These are phyloP conservation scores for Byssochlamys sp. DNA, from an alignment of 2,329 filamentous ascomycete genomes.

Conservation along the genomic window DNA sequence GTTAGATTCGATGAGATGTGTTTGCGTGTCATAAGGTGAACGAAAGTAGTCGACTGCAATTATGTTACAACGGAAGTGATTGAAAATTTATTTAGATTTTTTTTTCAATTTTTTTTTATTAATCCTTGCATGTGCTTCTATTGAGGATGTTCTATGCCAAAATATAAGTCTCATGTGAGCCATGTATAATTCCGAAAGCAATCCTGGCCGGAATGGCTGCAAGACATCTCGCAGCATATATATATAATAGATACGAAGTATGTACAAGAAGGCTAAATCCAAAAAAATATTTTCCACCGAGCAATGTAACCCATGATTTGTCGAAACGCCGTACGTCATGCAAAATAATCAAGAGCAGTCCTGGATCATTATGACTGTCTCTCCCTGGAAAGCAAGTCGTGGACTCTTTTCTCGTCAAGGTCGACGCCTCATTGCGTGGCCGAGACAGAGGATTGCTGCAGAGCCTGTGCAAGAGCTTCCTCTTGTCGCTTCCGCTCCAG, in stretches of 20 bases:
- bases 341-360: background rate
- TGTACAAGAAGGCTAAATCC: background rate
- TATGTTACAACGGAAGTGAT: no score
- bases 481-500: slow-evolving; percentile 60
- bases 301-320: background rate
- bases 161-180: no score
- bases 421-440: slow-evolving; percentile 14
- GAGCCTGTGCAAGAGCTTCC: slow-evolving; percentile 40
- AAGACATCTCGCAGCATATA: background rate
- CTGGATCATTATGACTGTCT: background rate
- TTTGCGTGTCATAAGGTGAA: no score
- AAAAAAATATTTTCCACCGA: background rate
- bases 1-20: no score
- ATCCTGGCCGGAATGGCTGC: background rate
- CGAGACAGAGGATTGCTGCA: slow-evolving; percentile 24
- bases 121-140: background rate
- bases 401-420: background rate
- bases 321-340: background rate
- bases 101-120: no score
- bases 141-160: background rate
- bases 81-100: no score
- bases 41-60: no score
- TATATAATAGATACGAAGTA: background rate
- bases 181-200: no score
- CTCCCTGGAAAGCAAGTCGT: background rate